phyloP scores from a whole-genome alignment of 495 filamentous ascomycete genomes.

The Penicillium tannophilum region DNA sequence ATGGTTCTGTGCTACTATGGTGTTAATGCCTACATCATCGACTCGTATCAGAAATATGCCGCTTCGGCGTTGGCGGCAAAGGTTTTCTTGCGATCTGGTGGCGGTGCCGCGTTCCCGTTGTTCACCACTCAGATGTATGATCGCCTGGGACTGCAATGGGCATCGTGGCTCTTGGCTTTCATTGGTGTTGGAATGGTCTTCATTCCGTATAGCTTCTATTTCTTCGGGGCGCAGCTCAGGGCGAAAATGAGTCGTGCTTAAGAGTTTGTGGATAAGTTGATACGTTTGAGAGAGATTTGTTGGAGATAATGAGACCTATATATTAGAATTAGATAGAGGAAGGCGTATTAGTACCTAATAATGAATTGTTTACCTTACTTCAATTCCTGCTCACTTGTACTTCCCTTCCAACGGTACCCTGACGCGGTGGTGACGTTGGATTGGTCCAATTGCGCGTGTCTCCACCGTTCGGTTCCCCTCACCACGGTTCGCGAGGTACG shows the following conservation, averaged over 20 bases:
- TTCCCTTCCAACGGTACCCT: neutral
- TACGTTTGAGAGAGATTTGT: neutral
- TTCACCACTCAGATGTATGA: conserved; percentile 56
- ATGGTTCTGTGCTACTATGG: conserved; percentile 69
- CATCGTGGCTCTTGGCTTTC: conserved; percentile 56
- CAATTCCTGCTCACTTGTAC: neutral
- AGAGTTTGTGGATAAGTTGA: neutral
- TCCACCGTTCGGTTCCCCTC: conserved; percentile 5
- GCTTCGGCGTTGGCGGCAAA: conserved; percentile 39
- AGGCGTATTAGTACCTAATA: neutral
- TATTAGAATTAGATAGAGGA: neutral
- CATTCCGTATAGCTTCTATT: conserved; percentile 46
- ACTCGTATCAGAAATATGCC: conserved; percentile 56
- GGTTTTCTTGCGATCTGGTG: conserved; percentile 35
- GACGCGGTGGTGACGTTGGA: neutral
- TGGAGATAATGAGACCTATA: neutral
- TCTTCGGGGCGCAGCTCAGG: conserved; percentile 28
- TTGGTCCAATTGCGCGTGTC: conserved; percentile 2
- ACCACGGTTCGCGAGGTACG: neutral
- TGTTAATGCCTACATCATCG: conserved; percentile 72
- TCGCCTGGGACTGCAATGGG: conserved; percentile 57
- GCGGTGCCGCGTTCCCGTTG: conserved; percentile 47
- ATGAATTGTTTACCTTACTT: neutral
- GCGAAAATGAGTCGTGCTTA: conserved; percentile 22
- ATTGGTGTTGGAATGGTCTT: conserved; percentile 52